phyloP scores from a whole-genome alignment of 2,329 filamentous ascomycete genomes.

The Clathrospora elynae region DNA sequence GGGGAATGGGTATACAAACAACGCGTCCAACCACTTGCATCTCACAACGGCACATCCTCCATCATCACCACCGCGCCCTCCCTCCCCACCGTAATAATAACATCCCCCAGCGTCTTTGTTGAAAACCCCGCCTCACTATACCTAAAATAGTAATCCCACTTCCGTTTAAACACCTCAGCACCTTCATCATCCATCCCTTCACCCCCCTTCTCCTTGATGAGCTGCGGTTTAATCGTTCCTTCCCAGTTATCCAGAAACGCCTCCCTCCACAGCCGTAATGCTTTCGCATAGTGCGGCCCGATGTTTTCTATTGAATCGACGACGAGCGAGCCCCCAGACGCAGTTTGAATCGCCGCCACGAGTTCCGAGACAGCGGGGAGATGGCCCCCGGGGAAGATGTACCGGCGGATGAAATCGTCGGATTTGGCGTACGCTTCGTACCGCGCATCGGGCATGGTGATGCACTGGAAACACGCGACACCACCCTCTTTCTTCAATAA shows the following conservation, averaged over 20 bases:
- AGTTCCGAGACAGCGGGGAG: conserved; percentile 70
- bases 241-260: conserved; percentile 69
- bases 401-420: conserved; percentile 76
- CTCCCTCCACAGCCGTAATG: conserved; percentile 70
- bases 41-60: conserved; percentile 68
- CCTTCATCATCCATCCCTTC: conserved; percentile 68
- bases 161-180: conserved; percentile 69
- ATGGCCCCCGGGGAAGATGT: conserved; percentile 80
- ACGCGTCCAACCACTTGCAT: too few relatives aligned
- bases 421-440: conserved; percentile 69
- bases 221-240: conserved; percentile 62
- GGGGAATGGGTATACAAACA: not conserved
- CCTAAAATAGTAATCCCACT: conserved; percentile 79
- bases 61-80: conserved; percentile 70
- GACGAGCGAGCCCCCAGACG: conserved; percentile 66
- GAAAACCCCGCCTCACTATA: conserved; percentile 77
- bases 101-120: conserved; percentile 73
- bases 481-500: conserved; percentile 69
- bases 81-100: conserved; percentile 71
- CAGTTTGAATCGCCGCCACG: conserved; percentile 65
- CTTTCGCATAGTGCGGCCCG: conserved; percentile 73
- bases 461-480: conserved; percentile 75
- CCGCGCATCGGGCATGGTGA: conserved; percentile 73
- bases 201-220: conserved; percentile 62
- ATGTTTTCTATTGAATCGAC: conserved; percentile 73